These are phyloP conservation scores for Cardiospermum halicacabum DNA, from an alignment of 345 rosid genomes.

Conservation along the genomic window DNA sequence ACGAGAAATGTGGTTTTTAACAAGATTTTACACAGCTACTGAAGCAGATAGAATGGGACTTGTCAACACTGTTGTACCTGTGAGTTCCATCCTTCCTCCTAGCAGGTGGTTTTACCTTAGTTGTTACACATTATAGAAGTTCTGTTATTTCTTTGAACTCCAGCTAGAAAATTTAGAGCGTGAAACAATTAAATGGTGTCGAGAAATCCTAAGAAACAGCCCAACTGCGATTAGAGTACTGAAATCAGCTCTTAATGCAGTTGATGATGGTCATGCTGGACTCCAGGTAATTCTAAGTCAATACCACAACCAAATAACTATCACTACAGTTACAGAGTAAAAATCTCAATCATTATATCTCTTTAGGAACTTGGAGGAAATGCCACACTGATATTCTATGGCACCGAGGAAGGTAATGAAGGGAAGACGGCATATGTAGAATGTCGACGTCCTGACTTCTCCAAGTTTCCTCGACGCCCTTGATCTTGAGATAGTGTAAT, in stretches of 20 bases:
- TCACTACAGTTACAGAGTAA: not conserved
- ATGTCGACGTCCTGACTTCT: constrained; percentile 70
- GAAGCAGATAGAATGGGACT: constrained; percentile 98
- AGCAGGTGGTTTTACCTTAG: not conserved
- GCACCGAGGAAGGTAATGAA: constrained; percentile 78
- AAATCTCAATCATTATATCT: not conserved
- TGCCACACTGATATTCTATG: constrained; percentile 82
- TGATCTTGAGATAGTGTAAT: constrained; percentile 14
- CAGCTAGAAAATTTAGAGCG: constrained; percentile 76
- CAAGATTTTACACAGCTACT: constrained; percentile 78
- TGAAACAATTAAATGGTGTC: constrained; percentile 89
- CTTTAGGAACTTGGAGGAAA: constrained; percentile 78
- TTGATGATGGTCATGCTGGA: constrained; percentile 91
- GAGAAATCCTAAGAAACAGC: constrained; percentile 83
- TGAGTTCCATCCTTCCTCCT: constrained; percentile 31
- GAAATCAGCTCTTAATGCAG: constrained; percentile 89
- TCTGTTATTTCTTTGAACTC: not conserved
- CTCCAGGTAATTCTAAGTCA: constrained; percentile 52
- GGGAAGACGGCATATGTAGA: constrained; percentile 78
- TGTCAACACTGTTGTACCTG: constrained; percentile 79
- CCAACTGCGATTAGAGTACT: constrained; percentile 91
- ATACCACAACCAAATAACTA: not conserved
- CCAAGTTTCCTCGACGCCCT: constrained; percentile 70
- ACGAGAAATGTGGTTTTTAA: constrained; percentile 90
- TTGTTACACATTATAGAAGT: not conserved